A percentile compares a stretch with the other conserved stretches of the same genome.
Evolutionary conservation across 805 yeast genomes (phyloP).

Genomic region (Zygoascus flipseniorum): DNA sequence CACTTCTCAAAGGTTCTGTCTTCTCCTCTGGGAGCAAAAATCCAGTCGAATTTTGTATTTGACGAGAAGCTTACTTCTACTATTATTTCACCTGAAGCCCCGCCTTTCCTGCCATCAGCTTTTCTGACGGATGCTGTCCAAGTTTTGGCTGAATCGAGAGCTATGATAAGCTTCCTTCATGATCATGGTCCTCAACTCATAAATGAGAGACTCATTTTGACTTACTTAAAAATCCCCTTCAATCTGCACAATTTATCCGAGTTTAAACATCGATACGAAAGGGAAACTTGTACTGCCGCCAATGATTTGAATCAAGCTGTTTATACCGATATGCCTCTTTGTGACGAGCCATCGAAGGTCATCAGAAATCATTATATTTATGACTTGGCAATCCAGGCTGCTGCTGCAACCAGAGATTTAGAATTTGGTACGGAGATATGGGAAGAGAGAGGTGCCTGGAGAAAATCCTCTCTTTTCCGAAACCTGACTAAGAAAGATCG

Average conservation of each 20-base stretch:
- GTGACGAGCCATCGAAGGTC: slow-evolving; percentile 20
- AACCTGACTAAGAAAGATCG: slow-evolving; percentile 30
- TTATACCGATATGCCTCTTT: background rate
- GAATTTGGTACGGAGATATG: slow-evolving; percentile 60
- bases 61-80: slow-evolving; percentile 4
- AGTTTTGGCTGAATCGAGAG: slow-evolving; percentile 66
- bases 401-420: slow-evolving; percentile 45
- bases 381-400: slow-evolving; percentile 57
- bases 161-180: slow-evolving; percentile 55
- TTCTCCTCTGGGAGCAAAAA: slow-evolving; percentile 20
- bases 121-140: slow-evolving; percentile 35
- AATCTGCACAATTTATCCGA: slow-evolving; percentile 30
- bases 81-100: slow-evolving; percentile 14
- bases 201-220: slow-evolving; percentile 36
- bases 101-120: slow-evolving; percentile 66
- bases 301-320: slow-evolving; percentile 3
- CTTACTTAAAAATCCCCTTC: slow-evolving; percentile 43
- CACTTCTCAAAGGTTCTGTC: slow-evolving; percentile 21
- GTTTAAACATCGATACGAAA: slow-evolving; percentile 30
- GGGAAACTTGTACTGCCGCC: slow-evolving; percentile 24
- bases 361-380: slow-evolving; percentile 44
- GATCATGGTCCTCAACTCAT: slow-evolving; percentile 38
- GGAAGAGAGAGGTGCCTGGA: slow-evolving; percentile 68
- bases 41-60: slow-evolving; percentile 21
- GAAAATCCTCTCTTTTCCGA: slow-evolving; percentile 49